Conservation (phyloP, 2,329 filamentous ascomycete species). For the Claviceps fusiformis region DNA sequence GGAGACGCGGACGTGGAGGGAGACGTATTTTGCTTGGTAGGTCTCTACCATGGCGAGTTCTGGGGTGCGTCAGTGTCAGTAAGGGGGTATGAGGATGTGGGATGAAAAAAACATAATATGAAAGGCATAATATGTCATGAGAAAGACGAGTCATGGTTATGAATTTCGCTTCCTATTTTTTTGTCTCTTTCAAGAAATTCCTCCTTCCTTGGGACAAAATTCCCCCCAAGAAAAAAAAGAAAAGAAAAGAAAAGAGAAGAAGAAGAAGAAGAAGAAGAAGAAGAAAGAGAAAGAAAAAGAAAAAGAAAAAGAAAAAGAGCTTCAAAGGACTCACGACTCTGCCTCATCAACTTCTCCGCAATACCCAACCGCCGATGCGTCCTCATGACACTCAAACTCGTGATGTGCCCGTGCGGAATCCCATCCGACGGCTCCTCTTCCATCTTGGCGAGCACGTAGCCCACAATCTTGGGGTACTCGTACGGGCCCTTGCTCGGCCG, state of each 20-base stretch:
- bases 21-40: slow-evolving; percentile 83
- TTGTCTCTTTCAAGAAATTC: too few relatives aligned
- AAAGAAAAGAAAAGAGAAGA: too few relatives aligned
- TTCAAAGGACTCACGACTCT: slow-evolving; percentile 57
- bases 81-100: too few relatives aligned
- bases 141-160: too few relatives aligned
- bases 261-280: not conserved
- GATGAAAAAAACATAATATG: too few relatives aligned
- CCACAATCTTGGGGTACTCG: slow-evolving; percentile 93
- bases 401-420: slow-evolving; percentile 90
- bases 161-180: too few relatives aligned
- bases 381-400: slow-evolving; percentile 86
- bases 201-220: too few relatives aligned
- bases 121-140: too few relatives aligned
- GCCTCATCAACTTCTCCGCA: slow-evolving; percentile 94
- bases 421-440: slow-evolving; percentile 92
- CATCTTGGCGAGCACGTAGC: slow-evolving; percentile 99
- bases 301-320: not conserved
- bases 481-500: slow-evolving; percentile 64
- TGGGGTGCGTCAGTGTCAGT: slow-evolving; percentile 18
- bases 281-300: not conserved
- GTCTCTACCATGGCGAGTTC: slow-evolving; percentile 95
- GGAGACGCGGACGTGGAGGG: slow-evolving; percentile 86
- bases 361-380: slow-evolving; percentile 85
- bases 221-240: too few relatives aligned